Conservation (phyloP, 805 yeast genomes). For the Yamadazyma laniorum region DNA sequence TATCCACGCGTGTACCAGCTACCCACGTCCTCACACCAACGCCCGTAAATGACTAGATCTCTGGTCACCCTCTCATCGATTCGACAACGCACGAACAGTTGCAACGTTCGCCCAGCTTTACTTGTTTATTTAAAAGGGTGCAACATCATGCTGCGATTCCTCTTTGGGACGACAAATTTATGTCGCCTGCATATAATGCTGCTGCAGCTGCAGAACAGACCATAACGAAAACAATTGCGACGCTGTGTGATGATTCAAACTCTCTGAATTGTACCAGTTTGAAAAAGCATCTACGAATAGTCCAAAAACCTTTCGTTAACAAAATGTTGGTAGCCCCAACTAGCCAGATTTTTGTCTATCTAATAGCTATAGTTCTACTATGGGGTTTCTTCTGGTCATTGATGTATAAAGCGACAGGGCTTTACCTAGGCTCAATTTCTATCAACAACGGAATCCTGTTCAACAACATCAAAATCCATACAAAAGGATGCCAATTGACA, state of each 20-base stretch:
- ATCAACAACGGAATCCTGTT: slow-evolving; percentile 40
- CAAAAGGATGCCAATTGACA: slow-evolving; percentile 13
- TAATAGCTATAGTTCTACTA: neutral
- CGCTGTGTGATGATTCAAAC: too few species aligned
- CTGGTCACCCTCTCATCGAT: too few species aligned
- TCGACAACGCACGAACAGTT: too few species aligned
- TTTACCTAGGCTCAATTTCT: slow-evolving; percentile 30
- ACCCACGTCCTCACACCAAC: too few species aligned
- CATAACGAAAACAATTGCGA: neutral
- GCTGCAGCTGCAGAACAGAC: neutral
- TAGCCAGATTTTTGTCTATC: slow-evolving; percentile 6
- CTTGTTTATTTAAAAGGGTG: too few species aligned
- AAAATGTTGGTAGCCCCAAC: neutral
- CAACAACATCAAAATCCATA: slow-evolving; percentile 25
- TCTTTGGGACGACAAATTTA: neutral
- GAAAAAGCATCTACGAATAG: too few species aligned
- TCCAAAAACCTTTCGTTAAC: too few species aligned
- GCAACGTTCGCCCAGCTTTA: too few species aligned
- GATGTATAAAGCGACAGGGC: slow-evolving; percentile 29
- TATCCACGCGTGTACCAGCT: too few species aligned
- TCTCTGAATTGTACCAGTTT: too few species aligned
- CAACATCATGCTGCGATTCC: too few species aligned
- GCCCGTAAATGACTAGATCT: too few species aligned
- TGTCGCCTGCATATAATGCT: neutral
- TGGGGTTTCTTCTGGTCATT: slow-evolving; percentile 35